These are phyloP conservation scores for Suhomyces anneliseae DNA, from an alignment of 1,139 yeast species.

Conservation along the genomic window DNA sequence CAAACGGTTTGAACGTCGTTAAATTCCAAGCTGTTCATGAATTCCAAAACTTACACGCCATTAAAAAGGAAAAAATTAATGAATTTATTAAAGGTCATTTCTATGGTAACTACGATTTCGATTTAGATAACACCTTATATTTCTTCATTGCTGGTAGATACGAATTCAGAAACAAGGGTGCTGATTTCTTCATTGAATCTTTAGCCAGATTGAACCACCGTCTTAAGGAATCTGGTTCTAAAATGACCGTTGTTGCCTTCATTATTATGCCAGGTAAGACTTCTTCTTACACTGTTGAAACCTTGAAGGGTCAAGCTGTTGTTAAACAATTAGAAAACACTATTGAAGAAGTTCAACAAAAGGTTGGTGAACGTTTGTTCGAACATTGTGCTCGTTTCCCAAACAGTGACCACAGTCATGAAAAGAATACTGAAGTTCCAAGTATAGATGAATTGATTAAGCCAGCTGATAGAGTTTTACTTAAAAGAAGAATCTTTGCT, in stretches of 20 bases:
- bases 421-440: conserved; percentile 54
- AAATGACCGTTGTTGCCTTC: conserved; percentile 95
- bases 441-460: conserved; percentile 77
- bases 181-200: conserved; percentile 90
- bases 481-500: conserved; percentile 92
- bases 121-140: conserved; percentile 87
- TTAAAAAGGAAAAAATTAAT: conserved; percentile 86
- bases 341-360: conserved; percentile 82
- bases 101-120: conserved; percentile 95
- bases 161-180: conserved; percentile 96
- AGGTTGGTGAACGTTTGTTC: conserved; percentile 83
- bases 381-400: conserved; percentile 88
- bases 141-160: conserved; percentile 97
- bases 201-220: conserved; percentile 89
- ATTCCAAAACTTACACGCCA: conserved; percentile 93
- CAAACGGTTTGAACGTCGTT: conserved; percentile 93
- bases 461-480: conserved; percentile 83
- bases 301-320: conserved; percentile 94
- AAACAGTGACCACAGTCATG: conserved; percentile 59
- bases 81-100: conserved; percentile 96
- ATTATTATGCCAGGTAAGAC: conserved; percentile 98
- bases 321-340: conserved; percentile 88
- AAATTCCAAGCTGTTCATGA: conserved; percentile 98
- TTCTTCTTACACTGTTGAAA: conserved; percentile 91
- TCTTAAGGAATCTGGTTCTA: conserved; percentile 77